Evolutionary conservation across 2,329 filamentous ascomycete species (phyloP).

Genomic region (Simplicillium sp.): DNA sequence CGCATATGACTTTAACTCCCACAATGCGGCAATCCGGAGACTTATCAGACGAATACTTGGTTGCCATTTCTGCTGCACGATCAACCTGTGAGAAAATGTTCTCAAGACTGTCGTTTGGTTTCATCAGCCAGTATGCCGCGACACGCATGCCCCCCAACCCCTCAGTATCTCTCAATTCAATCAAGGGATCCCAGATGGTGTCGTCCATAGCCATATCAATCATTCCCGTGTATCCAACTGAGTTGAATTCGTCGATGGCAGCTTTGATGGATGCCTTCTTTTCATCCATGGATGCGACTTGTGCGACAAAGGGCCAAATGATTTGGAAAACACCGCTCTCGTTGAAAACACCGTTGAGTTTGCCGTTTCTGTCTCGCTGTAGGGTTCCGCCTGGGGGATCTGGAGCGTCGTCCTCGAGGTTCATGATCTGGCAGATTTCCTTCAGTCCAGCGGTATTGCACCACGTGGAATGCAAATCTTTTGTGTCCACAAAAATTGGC

Average conservation of each 20-base stretch:
- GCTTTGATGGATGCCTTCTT: slow-evolving; percentile 36
- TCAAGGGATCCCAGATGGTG: slow-evolving; percentile 40
- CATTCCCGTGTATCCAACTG: slow-evolving; percentile 43
- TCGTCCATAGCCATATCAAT: slow-evolving; percentile 56
- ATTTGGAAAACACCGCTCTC: slow-evolving; percentile 42
- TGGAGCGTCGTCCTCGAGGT: slow-evolving; percentile 27
- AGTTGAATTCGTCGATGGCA: slow-evolving; percentile 39
- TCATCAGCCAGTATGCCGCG: slow-evolving; percentile 48
- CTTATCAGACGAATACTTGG: slow-evolving; percentile 20
- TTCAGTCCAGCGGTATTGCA: slow-evolving; percentile 40
- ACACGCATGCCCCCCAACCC: slow-evolving; percentile 29
- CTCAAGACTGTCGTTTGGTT: slow-evolving; percentile 31
- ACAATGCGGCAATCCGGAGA: slow-evolving; percentile 37
- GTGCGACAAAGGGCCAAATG: slow-evolving; percentile 45
- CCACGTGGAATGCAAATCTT: slow-evolving; percentile 48
- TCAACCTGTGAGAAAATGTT: slow-evolving; percentile 36
- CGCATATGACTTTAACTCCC: slow-evolving; percentile 56
- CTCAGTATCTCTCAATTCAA: slow-evolving; percentile 30
- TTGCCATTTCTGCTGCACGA: slow-evolving; percentile 34
- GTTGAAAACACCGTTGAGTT: slow-evolving; percentile 37
- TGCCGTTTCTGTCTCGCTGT: slow-evolving; percentile 36
- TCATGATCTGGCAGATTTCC: slow-evolving; percentile 29
- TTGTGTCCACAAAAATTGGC: slow-evolving; percentile 47
- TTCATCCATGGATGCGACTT: slow-evolving; percentile 35
- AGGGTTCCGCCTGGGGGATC: slow-evolving; percentile 43